Conservation (phyloP, 176 grass and related monocot genomes). For the Aegilops bicornis region DNA sequence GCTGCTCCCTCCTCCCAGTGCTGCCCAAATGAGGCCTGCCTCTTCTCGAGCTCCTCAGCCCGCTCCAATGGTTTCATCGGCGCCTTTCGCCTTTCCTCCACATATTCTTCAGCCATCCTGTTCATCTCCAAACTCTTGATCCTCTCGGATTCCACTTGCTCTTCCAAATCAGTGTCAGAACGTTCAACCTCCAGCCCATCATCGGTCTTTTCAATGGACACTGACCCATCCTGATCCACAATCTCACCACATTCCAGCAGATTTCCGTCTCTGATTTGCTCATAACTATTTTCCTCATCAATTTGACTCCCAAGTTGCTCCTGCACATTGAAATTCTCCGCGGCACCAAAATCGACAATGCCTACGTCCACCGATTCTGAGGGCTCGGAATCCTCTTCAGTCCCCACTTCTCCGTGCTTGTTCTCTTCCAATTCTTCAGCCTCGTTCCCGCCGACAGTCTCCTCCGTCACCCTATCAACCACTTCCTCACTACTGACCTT, state of each 20-base stretch:
- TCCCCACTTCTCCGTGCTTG: neutral
- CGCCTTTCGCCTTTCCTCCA: constrained; percentile 64
- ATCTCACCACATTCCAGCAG: neutral
- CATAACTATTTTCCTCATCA: neutral
- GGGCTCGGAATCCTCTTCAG: constrained; percentile 20
- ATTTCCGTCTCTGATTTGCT: neutral
- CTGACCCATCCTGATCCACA: neutral
- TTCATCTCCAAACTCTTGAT: constrained; percentile 49
- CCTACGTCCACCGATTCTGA: constrained; percentile 3
- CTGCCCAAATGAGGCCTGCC: constrained; percentile 76
- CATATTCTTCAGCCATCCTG: constrained; percentile 59
- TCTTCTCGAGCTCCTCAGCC: constrained; percentile 91
- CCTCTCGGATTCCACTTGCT: constrained; percentile 42
- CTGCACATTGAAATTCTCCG: neutral
- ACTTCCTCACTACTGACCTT: constrained; percentile 30
- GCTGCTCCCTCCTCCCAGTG: constrained; percentile 92
- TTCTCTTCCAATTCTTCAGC: constrained; percentile 6
- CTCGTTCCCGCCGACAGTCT: neutral
- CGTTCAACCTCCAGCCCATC: constrained; percentile 9
- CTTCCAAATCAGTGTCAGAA: neutral
- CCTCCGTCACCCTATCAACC: constrained; percentile 14
- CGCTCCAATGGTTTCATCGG: constrained; percentile 76
- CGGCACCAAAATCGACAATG: neutral
- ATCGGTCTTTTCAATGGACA: constrained; percentile 5
- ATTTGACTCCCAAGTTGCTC: constrained; percentile 24